Evolutionary conservation across 495 filamentous ascomycete genomes (phyloP), one percentile per base, ranked within the genome.

Genomic region (Neurospora sp.): DNA sequence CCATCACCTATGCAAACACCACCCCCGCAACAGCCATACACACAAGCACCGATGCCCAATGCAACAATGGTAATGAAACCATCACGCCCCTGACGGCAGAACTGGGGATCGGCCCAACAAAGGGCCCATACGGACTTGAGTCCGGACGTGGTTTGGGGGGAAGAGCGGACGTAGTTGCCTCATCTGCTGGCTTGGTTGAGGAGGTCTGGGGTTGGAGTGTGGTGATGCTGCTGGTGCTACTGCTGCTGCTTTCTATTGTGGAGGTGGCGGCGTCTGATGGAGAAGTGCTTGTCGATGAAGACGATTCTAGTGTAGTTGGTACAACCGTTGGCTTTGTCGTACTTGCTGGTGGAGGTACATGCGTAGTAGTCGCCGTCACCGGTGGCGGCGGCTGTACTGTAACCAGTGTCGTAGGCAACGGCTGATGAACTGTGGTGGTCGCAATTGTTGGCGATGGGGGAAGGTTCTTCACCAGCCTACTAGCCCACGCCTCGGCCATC

Each of bases 401-500:
- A 9, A 39, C 31, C 35, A 62, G 59, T 16, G 72, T 72, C 18
- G 39, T 42, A 14, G 59, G 23, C 38, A 38, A 10, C 27, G 69
- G 72, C 39, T n/a, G 72, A 4, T 59, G 35, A 8, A n/a, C 69
- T 12, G 71, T 73, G 69, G 54, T 70, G 37, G 16, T 42, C 3
- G 77, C 72, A 2, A 72, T 72, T 5, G 69, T 74, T 3, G 73
- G 37, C 10, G 70, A 40, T 12, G 74, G 10, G 8, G 76, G 69
- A 2, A 79, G 72, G 39, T 74, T 75, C 16, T 73, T 39, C 3
- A 77, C 48, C 20, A 77, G 74, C 66, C 72, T 76, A 70, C 62
- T 77, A 2, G 77, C 79, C 31, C 70, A n/a, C n/a, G 31, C 71
- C 71, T 78, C 73, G 38, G 79, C 79, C 6, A 54, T 38, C 20